A percentile compares a stretch with the other conserved stretches of the same genome.
Conservation (phyloP, 192 early-diverging fungal genomes). For the Mortierella claussenii region DNA sequence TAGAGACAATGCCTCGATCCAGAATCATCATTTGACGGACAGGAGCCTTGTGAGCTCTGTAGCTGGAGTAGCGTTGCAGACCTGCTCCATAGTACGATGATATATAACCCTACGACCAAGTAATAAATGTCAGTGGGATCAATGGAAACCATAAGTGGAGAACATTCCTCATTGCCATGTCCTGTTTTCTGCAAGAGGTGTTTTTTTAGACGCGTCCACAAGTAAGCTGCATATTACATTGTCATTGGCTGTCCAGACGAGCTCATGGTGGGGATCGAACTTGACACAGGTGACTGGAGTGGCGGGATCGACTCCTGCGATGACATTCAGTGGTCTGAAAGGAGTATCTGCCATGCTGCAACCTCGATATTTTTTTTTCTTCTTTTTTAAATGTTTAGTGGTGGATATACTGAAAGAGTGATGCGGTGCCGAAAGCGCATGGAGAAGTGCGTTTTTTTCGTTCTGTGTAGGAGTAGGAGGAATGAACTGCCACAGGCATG, state of each 20-base stretch:
- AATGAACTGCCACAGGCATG: too few species aligned
- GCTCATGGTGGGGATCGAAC: slow-evolving; percentile 81
- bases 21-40: slow-evolving; percentile 73
- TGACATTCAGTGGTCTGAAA: slow-evolving; percentile 53
- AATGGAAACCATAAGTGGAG: too few species aligned
- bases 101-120: slow-evolving; percentile 69
- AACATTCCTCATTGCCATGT: too few species aligned
- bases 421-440: too few species aligned
- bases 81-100: slow-evolving; percentile 69
- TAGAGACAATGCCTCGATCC: slow-evolving; percentile 72
- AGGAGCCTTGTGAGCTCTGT: slow-evolving; percentile 70
- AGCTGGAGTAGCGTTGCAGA: slow-evolving; percentile 78
- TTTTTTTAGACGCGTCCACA: too few species aligned
- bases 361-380: neutral
- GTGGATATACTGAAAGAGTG: too few species aligned
- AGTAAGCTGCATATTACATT: slow-evolving; percentile 78
- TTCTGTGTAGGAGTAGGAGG: too few species aligned
- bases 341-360: slow-evolving; percentile 39
- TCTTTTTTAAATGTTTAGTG: neutral
- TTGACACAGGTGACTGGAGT: slow-evolving; percentile 46
- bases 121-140: neutral
- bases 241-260: slow-evolving; percentile 88
- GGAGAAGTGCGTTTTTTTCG: too few species aligned
- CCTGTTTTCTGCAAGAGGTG: too few species aligned
- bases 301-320: slow-evolving; percentile 47